These are phyloP conservation scores for Neurospora sp. DNA, from an alignment of 495 filamentous ascomycete species.

Conservation along the genomic window DNA sequence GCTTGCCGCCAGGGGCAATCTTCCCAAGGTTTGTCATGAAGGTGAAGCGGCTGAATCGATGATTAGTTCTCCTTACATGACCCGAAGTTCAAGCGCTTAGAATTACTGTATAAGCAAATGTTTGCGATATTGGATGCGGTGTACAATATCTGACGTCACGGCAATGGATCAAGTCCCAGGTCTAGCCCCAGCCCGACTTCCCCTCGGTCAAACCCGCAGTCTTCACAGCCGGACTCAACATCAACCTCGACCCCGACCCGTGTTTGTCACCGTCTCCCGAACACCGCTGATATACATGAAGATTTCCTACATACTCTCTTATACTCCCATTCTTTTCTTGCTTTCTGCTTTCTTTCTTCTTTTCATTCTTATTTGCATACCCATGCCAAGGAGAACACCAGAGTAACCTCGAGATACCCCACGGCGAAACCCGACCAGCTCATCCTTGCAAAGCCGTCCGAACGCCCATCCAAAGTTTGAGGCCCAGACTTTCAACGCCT, in stretches of 20 bases:
- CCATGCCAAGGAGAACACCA: neutral
- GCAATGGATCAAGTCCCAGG: neutral
- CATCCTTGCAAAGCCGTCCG: neutral
- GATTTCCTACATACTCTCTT: neutral
- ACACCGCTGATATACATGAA: neutral
- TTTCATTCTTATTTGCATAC: neutral
- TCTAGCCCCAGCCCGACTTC: neutral
- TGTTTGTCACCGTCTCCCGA: neutral
- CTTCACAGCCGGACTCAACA: neutral
- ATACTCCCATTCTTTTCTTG: neutral
- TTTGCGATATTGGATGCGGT: neutral
- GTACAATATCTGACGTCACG: neutral
- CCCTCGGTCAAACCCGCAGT: neutral
- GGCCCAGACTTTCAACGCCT: neutral
- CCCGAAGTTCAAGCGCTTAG: neutral
- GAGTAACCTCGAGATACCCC: neutral
- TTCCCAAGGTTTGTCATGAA: neutral
- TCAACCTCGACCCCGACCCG: neutral
- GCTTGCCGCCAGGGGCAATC: neutral
- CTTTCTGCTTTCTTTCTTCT: neutral
- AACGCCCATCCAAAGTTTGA: neutral
- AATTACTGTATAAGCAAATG: neutral
- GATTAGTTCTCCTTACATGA: neutral
- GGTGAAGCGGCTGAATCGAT: neutral
- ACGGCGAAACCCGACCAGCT: neutral